A percentile compares a stretch with the other conserved stretches of the same genome.
phyloP scores from a whole-genome alignment of 306 rosid genomes.

The Cucurbita ficifolia region DNA sequence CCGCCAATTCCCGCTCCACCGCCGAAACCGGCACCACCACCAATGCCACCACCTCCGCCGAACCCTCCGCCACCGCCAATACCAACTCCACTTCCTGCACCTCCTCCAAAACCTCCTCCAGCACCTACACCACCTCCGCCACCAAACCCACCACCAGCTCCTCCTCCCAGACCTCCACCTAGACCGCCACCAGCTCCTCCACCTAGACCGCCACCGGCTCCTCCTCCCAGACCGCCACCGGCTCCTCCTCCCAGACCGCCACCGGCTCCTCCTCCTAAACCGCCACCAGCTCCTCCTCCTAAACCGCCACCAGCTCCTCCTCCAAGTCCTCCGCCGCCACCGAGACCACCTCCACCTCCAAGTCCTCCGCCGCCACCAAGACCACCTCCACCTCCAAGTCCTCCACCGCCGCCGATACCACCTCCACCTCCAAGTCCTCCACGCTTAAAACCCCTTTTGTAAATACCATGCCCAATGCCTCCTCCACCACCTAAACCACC shows the following conservation, averaged over 20 bases:
- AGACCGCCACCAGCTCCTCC: slow-evolving; percentile 4
- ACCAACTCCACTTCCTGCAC: slow-evolving; percentile 4
- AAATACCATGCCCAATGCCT: too few relatives aligned
- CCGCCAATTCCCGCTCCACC: slow-evolving; percentile 15
- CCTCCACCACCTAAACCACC: slow-evolving; percentile 5
- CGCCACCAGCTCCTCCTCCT: slow-evolving; percentile 19
- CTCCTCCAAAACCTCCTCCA: slow-evolving; percentile 16
- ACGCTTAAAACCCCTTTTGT: too few relatives aligned
- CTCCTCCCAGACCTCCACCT: neutral
- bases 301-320: slow-evolving; percentile 17
- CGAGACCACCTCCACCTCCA: slow-evolving; percentile 18
- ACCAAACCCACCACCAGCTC: slow-evolving; percentile 13
- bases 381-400: slow-evolving; percentile 9
- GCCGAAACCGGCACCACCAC: slow-evolving; percentile 8
- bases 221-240: slow-evolving; percentile 8
- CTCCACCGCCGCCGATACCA: slow-evolving; percentile 11
- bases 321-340: slow-evolving; percentile 13
- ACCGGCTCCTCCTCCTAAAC: slow-evolving; percentile 8
- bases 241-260: slow-evolving; percentile 21
- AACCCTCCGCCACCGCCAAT: slow-evolving; percentile 11
- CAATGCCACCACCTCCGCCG: slow-evolving; percentile 7
- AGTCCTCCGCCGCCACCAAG: slow-evolving; percentile 4
- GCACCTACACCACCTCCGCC: slow-evolving; percentile 1
- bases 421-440: slow-evolving; percentile 10
- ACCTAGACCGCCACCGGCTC: slow-evolving; percentile 5